Conservation (phyloP, 1,284 basidiomycete genomes). For the Austroboletus niveus region DNA sequence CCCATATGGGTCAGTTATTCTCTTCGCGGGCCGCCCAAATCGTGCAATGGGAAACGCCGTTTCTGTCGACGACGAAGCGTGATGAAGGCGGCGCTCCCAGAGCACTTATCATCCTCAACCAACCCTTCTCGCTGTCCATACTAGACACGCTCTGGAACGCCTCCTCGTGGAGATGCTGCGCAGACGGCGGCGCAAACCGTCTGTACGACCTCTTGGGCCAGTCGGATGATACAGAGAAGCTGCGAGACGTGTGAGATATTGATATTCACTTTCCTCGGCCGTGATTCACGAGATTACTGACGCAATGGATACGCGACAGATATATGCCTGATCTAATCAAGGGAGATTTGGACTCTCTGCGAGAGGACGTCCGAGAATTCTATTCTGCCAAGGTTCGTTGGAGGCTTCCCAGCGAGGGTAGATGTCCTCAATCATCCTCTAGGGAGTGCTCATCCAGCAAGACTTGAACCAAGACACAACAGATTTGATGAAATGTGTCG, state of each 20-base stretch:
- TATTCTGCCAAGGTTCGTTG: slow-evolving; percentile 59
- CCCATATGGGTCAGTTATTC: not conserved
- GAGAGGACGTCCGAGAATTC: slow-evolving; percentile 68
- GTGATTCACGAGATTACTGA: not conserved
- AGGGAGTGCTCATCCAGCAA: slow-evolving; percentile 69
- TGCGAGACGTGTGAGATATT: slow-evolving; percentile 30
- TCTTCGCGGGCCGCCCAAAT: not conserved
- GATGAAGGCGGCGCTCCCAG: slow-evolving; percentile 12
- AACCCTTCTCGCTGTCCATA: slow-evolving; percentile 70
- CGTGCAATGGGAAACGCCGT: slow-evolving; percentile 36
- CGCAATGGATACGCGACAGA: slow-evolving; percentile 34
- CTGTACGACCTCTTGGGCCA: slow-evolving; percentile 63
- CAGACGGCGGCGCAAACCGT: slow-evolving; percentile 93
- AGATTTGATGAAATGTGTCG: slow-evolving; percentile 92
- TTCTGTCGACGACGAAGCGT: slow-evolving; percentile 30
- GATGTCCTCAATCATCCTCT: slow-evolving; percentile 2
- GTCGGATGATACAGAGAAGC: slow-evolving; percentile 13
- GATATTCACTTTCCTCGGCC: not conserved
- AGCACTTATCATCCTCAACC: slow-evolving; percentile 86
- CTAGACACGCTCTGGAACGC: slow-evolving; percentile 70
- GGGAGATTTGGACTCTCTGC: slow-evolving; percentile 90
- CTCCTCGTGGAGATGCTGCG: slow-evolving; percentile 70
- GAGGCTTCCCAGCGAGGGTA: not conserved
- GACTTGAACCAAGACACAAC: slow-evolving; percentile 84
- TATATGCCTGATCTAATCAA: slow-evolving; percentile 86